These are phyloP conservation scores for Teratosphaeriaceae sp. DNA, from an alignment of 2,329 filamentous ascomycete genomes.

Conservation along the genomic window DNA sequence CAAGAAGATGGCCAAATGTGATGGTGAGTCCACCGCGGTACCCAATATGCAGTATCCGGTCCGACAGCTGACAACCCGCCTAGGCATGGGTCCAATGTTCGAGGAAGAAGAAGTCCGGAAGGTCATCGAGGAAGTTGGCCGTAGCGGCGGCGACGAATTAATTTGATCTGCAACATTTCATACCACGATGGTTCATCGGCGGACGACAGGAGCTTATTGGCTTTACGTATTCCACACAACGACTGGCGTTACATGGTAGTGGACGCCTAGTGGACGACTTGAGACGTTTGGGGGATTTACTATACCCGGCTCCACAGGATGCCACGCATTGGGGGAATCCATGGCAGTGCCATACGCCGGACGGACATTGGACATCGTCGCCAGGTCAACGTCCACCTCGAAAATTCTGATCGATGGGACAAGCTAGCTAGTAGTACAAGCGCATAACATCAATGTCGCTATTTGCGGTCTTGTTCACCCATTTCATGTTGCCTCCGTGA, in stretches of 20 bases:
- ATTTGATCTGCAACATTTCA: conserved; percentile 4
- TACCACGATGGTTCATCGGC: neutral
- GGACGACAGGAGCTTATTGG: too few relatives aligned
- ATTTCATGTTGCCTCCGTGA: too few relatives aligned
- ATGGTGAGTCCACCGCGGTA: conserved; percentile 34
- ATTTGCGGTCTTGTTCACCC: too few relatives aligned
- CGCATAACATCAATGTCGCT: too few relatives aligned
- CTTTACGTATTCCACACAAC: too few relatives aligned
- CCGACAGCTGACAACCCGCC: neutral
- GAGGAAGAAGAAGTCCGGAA: conserved; percentile 65
- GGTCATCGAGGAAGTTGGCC: conserved; percentile 73
- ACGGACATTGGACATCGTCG: neutral
- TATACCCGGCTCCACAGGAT: conserved; percentile 2
- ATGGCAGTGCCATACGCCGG: neutral
- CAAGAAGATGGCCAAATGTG: conserved; percentile 68
- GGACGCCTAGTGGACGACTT: neutral
- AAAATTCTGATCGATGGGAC: neutral
- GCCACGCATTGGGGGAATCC: neutral
- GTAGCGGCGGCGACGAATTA: conserved; percentile 71
- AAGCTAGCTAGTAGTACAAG: too few relatives aligned
- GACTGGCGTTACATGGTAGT: neutral
- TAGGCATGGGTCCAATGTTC: conserved; percentile 62
- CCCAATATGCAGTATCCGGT: neutral
- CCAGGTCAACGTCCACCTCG: neutral
- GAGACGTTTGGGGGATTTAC: neutral